Base-by-base conservation (phyloP, 192 early-diverging fungal genomes). In the Coemansia sp. region DNA sequence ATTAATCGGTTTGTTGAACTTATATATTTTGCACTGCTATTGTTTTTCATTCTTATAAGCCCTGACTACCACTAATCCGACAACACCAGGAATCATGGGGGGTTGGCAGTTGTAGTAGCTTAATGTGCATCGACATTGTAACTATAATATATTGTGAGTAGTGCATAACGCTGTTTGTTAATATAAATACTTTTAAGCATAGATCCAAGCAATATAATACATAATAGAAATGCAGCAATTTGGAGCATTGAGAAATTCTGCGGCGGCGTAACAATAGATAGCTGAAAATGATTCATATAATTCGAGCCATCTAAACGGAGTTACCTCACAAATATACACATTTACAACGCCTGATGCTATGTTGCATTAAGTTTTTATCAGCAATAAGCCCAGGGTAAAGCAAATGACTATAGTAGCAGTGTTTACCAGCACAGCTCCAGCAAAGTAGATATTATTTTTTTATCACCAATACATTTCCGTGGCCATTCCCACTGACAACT, bases 261-360 rank as follows among this genome's bases (percentile, higher is more conserved):
- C 9, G 87, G 84, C 4, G 92, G 36, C 0, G 83, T 82, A 33
- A 90, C 84, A 24, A 95, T 77, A 5, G 85, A 68, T 56, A 90
- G 70, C 73, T 93, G 92, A 89, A 88, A 89, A 82, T 19, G 87
- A 74, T 4, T 92, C 92, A 63, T 92, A 84, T 17, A 84, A 72
- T 4, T 92, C 93, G 59, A 88, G 84, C 57, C 85, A 76, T 23
- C 65, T 76, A 27, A 88, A 74, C 3, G 92, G 90, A 0, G 90
- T 69, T 29, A 94, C 86, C 64, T 93, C 93, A 14, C 82, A 85
- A 22, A 95, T 80, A 61, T 91, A 94, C 9, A 87, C 85, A 55
- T 78, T 87, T 21, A 82, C 77, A 1, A 79, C 78, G 9, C 84
- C 82, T 8, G 73, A 80, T 0, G 78, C 70, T 7, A 90, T 66